Percentiles rank a stretch among this genome's conserved stretches.
Evolutionary conservation across 805 yeast genomes (phyloP).

Genomic region (Saccharomyces eubayanus): DNA sequence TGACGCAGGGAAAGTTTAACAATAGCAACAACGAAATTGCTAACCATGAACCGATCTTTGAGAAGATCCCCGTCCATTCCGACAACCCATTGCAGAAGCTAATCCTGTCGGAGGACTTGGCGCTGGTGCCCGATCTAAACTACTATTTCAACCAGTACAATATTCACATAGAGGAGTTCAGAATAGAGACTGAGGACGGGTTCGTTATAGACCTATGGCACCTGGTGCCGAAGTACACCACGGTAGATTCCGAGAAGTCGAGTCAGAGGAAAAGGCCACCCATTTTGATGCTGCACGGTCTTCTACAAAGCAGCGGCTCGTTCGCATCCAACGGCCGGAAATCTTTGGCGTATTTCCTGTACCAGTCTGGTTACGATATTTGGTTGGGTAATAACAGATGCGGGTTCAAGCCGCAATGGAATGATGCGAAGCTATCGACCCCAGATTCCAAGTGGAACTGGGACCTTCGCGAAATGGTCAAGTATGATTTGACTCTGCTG

Average conservation of each 20-base stretch:
- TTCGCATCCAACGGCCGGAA: slow-evolving; percentile 71
- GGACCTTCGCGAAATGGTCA: slow-evolving; percentile 78
- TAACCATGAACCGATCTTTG: not conserved
- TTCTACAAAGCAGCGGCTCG: slow-evolving; percentile 80
- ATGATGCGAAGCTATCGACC: slow-evolving; percentile 11
- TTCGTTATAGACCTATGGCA: slow-evolving; percentile 58
- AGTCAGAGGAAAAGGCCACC: slow-evolving; percentile 42
- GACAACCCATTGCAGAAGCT: slow-evolving; percentile 18
- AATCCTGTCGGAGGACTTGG: slow-evolving; percentile 17
- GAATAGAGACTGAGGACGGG: slow-evolving; percentile 73
- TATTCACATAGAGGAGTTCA: slow-evolving; percentile 49
- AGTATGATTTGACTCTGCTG: slow-evolving; percentile 65
- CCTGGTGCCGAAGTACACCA: slow-evolving; percentile 8
- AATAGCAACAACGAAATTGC: not conserved
- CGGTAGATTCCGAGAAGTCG: slow-evolving; percentile 11
- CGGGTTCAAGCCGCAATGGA: slow-evolving; percentile 69
- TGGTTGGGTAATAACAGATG: slow-evolving; percentile 91
- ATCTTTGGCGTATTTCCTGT: slow-evolving; percentile 57
- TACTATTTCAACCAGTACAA: slow-evolving; percentile 63
- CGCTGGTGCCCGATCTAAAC: slow-evolving; percentile 45
- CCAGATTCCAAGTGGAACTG: slow-evolving; percentile 69
- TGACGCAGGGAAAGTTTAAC: not conserved
- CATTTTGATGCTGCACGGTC: slow-evolving; percentile 72
- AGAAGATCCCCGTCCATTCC: not conserved
- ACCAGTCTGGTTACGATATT: slow-evolving; percentile 61